phyloP scores from a whole-genome alignment of 139 green algal genomes.

The Haematococcus sp. region DNA sequence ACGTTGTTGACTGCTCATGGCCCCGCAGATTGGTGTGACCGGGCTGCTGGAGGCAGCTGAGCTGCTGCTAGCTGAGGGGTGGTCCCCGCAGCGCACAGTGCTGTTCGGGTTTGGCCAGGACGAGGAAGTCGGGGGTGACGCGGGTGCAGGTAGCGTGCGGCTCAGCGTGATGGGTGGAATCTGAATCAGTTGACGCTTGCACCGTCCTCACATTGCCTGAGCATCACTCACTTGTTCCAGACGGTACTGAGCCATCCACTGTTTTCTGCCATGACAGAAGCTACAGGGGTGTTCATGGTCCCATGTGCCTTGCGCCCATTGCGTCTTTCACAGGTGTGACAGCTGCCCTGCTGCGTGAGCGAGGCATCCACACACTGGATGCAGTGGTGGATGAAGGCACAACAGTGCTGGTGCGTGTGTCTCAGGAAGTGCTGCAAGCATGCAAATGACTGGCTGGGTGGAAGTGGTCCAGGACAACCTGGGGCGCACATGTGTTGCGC shows the following conservation, averaged over 20 bases:
- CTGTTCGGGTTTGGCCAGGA: conserved; percentile 76
- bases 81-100: conserved; percentile 50
- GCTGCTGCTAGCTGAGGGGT: conserved; percentile 46
- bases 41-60: conserved; percentile 64
- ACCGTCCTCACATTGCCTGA: background rate
- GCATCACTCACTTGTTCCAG: background rate
- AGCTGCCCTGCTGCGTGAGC: background rate
- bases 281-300: background rate
- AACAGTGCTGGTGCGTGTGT: conserved; percentile 7
- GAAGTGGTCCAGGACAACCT: background rate
- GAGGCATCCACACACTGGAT: conserved; percentile 31
- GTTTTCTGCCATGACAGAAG: background rate
- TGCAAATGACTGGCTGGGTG: background rate
- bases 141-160: conserved; percentile 37
- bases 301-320: background rate
- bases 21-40: conserved; percentile 36
- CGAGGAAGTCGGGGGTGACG: conserved; percentile 67
- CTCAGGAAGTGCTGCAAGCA: no score
- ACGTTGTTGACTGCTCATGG: no score
- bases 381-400: conserved; percentile 65
- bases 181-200: background rate
- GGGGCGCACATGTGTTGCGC: background rate
- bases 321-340: background rate
- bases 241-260: background rate
- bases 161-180: no score